Evolutionary conservation across 2,329 filamentous ascomycete genomes (phyloP), one percentile per base, ranked within the genome.

Genomic region (Clonostachys solani): DNA sequence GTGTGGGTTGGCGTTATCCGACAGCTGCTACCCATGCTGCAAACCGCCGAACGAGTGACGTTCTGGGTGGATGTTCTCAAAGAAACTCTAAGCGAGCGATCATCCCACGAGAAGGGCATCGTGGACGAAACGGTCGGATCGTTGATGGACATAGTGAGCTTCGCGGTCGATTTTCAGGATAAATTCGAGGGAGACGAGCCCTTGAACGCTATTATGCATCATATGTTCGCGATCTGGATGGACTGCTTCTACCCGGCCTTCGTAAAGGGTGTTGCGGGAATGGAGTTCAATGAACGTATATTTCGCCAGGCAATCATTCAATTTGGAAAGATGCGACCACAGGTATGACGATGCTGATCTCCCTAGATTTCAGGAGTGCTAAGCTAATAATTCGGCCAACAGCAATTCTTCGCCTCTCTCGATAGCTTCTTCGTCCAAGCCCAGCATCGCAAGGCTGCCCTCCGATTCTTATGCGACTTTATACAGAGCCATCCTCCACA

Each of bases 401-500:
- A 86, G 79, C 77, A 84, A 49, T 80, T 92, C 45, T 80, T 92
- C 59, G 69, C 71, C 12, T 74, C 78, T 2, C 65, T 92, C 18
- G 79, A 92, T 58, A 72, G 73, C 41, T 83, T 84, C 51, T 77
- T 94, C 50, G 70, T 85, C 23, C 80, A 81, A 51, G 81, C 75
- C 51, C 74, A 81, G 17, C 78, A 81, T 50, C 82, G 89, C 17
- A 75, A 83, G 47, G 78, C 81, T 50, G 77, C 81, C 9, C 65
- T 92, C 33, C 78, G 78, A 16, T 74, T 94, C 12, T 71, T 94
- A 15, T 84, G 82, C 58, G 80, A 85, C 41, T 92, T 90, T 53
- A 78, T 94, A 36, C 80, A 85, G 52, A 79, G 82, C 49, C 85
- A 90, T 54, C 86, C 88, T n/a, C 88, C 89, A 5, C 89, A 92